Evolutionary conservation across 768 basidiomycete genomes (phyloP).

Genomic region (Boletus tylopilopsis): DNA sequence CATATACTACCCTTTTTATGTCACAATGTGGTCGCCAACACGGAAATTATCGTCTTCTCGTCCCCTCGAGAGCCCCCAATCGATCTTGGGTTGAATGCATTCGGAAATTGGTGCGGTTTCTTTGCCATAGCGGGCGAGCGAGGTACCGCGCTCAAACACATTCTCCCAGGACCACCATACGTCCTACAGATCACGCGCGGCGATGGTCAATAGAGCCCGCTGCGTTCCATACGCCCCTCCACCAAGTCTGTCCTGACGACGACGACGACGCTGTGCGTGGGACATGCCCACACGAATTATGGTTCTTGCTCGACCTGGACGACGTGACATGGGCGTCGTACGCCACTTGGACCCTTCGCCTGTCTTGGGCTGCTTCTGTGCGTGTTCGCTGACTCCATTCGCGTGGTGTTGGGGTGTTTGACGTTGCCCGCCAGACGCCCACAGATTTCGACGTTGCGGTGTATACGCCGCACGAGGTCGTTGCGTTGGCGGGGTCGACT

Average conservation of each 20-base stretch:
- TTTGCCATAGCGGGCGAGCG: conserved; percentile 15
- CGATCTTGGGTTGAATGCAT: conserved; percentile 14
- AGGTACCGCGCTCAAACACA: not conserved
- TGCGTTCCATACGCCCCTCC: conserved; percentile 35
- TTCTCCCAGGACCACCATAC: conserved; percentile 40
- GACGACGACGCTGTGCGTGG: conserved; percentile 3
- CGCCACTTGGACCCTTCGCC: conserved; percentile 46
- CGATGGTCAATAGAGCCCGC: conserved; percentile 41
- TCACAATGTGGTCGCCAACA: conserved; percentile 45
- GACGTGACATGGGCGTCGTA: conserved; percentile 37
- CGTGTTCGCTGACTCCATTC: conserved; percentile 18
- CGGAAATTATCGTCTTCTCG: conserved; percentile 61
- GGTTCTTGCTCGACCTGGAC: conserved; percentile 47
- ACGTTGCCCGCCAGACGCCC: conserved; percentile 34
- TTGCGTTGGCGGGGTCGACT: too few relatives aligned
- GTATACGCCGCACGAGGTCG: conserved; percentile 34
- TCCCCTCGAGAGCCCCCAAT: conserved; percentile 23
- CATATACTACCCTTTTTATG: conserved; percentile 18
- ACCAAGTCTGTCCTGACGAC: conserved; percentile 32
- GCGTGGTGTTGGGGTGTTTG: not conserved
- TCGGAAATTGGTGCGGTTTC: conserved; percentile 30
- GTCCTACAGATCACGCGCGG: conserved; percentile 30
- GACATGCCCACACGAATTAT: conserved; percentile 42
- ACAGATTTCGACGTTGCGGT: conserved; percentile 41
- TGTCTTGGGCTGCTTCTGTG: conserved; percentile 57